Percentiles rank a stretch among this genome's conserved stretches.
These are phyloP conservation scores for Citrus trifoliata DNA, from an alignment of 345 rosid species.

Conservation along the genomic window DNA sequence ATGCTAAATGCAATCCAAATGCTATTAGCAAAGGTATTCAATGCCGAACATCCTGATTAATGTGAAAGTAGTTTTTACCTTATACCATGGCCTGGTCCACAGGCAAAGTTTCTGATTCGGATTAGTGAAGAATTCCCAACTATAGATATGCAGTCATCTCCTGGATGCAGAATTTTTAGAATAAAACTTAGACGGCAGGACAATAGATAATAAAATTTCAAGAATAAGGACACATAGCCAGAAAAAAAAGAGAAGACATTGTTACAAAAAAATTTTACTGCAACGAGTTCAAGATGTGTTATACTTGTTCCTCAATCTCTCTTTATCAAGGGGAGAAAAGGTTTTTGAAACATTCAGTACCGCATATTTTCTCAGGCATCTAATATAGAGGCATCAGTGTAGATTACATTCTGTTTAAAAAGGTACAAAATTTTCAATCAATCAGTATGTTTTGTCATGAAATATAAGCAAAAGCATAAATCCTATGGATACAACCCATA, in stretches of 20 bases:
- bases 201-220: neutral
- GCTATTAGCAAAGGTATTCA: neutral
- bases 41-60: neutral
- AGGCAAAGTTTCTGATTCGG: slow-evolving; percentile 50
- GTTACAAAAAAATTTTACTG: neutral
- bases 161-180: slow-evolving; percentile 38
- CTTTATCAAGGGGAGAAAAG: neutral
- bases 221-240: neutral
- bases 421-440: neutral
- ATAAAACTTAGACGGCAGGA: neutral
- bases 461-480: neutral
- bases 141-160: slow-evolving; percentile 95
- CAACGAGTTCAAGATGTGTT: neutral
- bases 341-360: neutral
- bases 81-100: slow-evolving; percentile 99
- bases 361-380: neutral
- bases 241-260: neutral
- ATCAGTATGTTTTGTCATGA: neutral
- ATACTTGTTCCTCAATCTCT: neutral
- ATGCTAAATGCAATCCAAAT: slow-evolving; percentile 40
- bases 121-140: slow-evolving; percentile 72
- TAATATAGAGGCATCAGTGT: neutral
- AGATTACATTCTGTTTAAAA: neutral
- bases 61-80: slow-evolving; percentile 42
- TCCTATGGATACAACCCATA: neutral